Conservation (phyloP, 495 filamentous ascomycete genomes). For the Daldinia loculata region DNA sequence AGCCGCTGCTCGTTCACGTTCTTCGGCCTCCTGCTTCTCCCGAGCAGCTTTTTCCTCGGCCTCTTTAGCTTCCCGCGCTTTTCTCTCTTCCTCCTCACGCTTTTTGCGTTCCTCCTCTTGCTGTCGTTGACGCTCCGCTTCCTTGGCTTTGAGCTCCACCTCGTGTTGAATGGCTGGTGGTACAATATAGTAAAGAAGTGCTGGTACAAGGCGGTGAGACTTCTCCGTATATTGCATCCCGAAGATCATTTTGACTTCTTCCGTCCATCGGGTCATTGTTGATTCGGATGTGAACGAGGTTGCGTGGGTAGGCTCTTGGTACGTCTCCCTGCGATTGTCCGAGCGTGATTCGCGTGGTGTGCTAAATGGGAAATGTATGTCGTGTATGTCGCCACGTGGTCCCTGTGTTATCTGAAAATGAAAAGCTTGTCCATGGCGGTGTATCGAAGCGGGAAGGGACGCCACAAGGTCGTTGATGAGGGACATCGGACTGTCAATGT, state of each 20-base stretch:
- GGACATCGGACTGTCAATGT: constrained; percentile 50
- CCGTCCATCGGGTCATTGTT: constrained; percentile 82
- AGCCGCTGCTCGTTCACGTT: constrained; percentile 57
- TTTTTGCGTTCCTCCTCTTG: constrained; percentile 72
- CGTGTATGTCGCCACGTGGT: constrained; percentile 48
- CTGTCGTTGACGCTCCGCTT: constrained; percentile 67
- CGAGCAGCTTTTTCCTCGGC: constrained; percentile 65
- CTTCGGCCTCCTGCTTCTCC: constrained; percentile 66
- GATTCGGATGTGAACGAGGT: constrained; percentile 74
- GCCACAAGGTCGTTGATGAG: constrained; percentile 55
- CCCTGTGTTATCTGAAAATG: constrained; percentile 56
- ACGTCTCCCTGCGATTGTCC: constrained; percentile 54
- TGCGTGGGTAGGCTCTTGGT: constrained; percentile 62
- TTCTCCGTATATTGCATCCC: constrained; percentile 73
- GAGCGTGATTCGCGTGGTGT: constrained; percentile 49
- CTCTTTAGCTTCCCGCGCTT: constrained; percentile 64
- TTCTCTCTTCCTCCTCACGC: constrained; percentile 62
- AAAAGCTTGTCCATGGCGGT: constrained; percentile 47
- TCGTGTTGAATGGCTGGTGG: constrained; percentile 86
- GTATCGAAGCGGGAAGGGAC: constrained; percentile 42
- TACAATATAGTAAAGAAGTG: constrained; percentile 76
- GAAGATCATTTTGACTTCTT: constrained; percentile 89
- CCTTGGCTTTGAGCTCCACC: constrained; percentile 68
- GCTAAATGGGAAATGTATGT: constrained; percentile 50
- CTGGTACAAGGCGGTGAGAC: constrained; percentile 69